phyloP scores from a whole-genome alignment of 768 basidiomycete genomes.

The Tephrocybe sp. region DNA sequence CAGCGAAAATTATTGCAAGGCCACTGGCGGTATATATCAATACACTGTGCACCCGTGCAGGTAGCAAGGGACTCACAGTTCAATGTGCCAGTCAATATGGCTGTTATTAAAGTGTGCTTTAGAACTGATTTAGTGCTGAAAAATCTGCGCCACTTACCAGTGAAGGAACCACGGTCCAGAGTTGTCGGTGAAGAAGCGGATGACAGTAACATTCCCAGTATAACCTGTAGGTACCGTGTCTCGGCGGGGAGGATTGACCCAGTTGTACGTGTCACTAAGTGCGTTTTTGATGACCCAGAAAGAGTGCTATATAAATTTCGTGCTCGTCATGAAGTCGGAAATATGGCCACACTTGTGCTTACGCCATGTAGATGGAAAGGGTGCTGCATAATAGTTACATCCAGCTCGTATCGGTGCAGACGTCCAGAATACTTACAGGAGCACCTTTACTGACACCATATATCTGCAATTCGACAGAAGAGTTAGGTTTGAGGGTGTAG shows the following conservation, averaged over 20 bases:
- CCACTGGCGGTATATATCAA: constrained; percentile 7
- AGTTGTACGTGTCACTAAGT: constrained; percentile 3
- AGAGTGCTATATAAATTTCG: background rate
- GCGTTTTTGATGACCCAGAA: constrained; percentile 7
- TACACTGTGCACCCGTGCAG: background rate
- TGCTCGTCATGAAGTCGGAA: background rate
- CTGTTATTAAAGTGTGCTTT: background rate
- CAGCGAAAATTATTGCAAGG: constrained; percentile 32
- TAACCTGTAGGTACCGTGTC: constrained; percentile 1
- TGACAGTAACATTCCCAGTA: background rate
- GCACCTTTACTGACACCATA: background rate
- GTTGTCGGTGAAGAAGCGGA: constrained; percentile 8
- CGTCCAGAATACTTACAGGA: background rate
- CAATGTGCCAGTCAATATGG: constrained; percentile 10
- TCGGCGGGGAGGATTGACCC: constrained; percentile 4
- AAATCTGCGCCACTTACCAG: background rate
- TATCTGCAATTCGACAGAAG: constrained; percentile 4
- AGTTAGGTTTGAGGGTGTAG: background rate
- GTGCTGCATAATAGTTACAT: background rate
- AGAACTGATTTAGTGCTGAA: background rate
- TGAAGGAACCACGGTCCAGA: constrained; percentile 6
- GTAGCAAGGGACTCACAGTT: background rate
- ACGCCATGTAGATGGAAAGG: constrained; percentile 6
- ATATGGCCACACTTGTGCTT: background rate
- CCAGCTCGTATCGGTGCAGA: background rate